Percentiles rank a stretch among this genome's conserved stretches.
Evolutionary conservation across 192 early-diverging fungal genomes (phyloP).

Genomic region (Coemansia sp.): DNA sequence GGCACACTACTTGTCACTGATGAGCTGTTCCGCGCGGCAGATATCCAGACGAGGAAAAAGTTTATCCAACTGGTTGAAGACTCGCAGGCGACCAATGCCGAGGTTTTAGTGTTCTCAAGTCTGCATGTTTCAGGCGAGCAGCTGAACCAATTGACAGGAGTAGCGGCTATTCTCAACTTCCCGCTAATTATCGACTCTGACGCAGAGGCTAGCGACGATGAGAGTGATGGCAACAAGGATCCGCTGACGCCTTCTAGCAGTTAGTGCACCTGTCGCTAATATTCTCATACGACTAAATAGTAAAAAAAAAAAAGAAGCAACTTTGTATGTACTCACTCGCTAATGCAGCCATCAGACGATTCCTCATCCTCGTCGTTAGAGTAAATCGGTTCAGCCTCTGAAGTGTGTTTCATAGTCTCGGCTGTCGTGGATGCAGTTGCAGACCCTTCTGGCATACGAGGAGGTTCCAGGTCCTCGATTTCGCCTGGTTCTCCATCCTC

Average conservation of each 20-base stretch:
- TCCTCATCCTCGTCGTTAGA: background rate
- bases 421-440: background rate
- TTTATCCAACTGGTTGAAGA: conserved; percentile 89
- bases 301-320: background rate
- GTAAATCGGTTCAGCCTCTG: background rate
- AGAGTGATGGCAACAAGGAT: background rate
- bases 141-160: conserved; percentile 89
- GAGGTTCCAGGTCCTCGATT: conserved; percentile 34
- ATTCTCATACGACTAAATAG: background rate
- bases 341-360: conserved; percentile 8
- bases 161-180: conserved; percentile 91
- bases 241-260: background rate
- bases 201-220: conserved; percentile 51
- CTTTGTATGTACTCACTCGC: conserved; percentile 4
- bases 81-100: conserved; percentile 72
- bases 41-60: conserved; percentile 78
- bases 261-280: background rate
- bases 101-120: conserved; percentile 87
- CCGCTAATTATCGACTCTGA: conserved; percentile 86
- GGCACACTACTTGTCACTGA: conserved; percentile 90
- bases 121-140: conserved; percentile 96
- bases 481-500: conserved; percentile 55
- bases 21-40: conserved; percentile 86
- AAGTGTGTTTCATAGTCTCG: background rate
- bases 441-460: background rate